Base-by-base conservation (phyloP, 1,139 yeast genomes). In the Candida smagusa region DNA sequence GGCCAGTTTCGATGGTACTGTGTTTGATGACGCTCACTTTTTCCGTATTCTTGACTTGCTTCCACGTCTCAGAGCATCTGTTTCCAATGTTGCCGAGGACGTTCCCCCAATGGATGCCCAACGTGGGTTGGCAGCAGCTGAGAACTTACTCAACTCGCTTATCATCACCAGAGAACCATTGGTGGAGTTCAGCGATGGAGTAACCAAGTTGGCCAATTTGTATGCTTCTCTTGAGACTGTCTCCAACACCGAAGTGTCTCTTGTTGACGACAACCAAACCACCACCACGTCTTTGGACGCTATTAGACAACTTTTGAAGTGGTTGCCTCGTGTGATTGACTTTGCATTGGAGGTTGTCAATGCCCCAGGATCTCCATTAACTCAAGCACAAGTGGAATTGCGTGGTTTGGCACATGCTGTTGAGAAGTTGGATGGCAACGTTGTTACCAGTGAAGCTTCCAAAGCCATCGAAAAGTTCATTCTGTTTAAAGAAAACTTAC, bases 71-170 rank as follows among this genome's bases (percentile, higher is more conserved):
- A 74, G 96, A 51, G 74, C 81, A 23, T 68, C 87, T 2, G 80
- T 81, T 12, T 61, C 79, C 1, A 68, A 71, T 26, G 78, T 81
- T 12, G 72, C 80, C 12, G 84, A 77, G 9, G 97, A 89, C 52
- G 80, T 88, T 13, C 94, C 96, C 2, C 72, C 74, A 16, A 68
- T 76, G 2, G 95, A 86, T 54, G 74, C 87, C 28, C 84, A 79
- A 43, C 83, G 81, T 48, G 95, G 89, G 30, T 65, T 88, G 49
- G 88, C 92, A 2, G 81, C 82, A n/a, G 68, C 80, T 7, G 97
- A 92, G 50, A 84, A 87, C 55, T 59, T 88, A 37, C 58, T 88
- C 7, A 77, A 70, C 50, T 70, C 72, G 7, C 62, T 77, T 49
- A 72, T 77, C 28, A 68, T 72, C 7, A 67, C 71, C 22, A 69